These are phyloP conservation scores for Candida pseudoglaebosa DNA, from an alignment of 805 yeast species.

Conservation along the genomic window DNA sequence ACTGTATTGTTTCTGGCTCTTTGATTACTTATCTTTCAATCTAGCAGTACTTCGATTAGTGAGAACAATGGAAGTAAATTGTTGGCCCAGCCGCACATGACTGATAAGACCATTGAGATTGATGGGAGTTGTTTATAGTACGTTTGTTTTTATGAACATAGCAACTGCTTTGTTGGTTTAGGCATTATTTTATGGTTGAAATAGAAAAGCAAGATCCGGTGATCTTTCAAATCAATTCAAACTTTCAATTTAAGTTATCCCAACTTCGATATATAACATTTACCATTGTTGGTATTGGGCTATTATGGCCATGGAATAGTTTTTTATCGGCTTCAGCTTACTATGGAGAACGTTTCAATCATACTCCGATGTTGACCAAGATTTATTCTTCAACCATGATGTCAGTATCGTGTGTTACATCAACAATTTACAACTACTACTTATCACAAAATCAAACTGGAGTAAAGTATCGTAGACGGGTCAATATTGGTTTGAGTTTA, in stretches of 20 bases:
- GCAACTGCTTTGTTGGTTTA: no score
- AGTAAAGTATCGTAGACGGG: conserved; percentile 53
- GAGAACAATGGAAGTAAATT: no score
- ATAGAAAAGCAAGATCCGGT: conserved; percentile 16
- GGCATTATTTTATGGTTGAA: not conserved
- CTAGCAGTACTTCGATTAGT: no score
- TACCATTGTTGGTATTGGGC: conserved; percentile 66
- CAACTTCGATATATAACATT: conserved; percentile 54
- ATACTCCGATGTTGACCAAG: conserved; percentile 47
- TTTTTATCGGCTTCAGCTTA: conserved; percentile 82
- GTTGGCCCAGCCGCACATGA: no score
- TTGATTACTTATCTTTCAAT: no score
- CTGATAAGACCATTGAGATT: no score
- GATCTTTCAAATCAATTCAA: conserved; percentile 10
- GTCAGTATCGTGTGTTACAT: conserved; percentile 74
- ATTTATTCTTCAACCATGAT: conserved; percentile 80
- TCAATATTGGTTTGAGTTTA: conserved; percentile 55
- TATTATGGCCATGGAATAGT: conserved; percentile 97
- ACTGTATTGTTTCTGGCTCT: no score
- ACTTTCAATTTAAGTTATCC: conserved; percentile 17
- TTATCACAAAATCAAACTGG: conserved; percentile 64
- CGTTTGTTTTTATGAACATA: no score
- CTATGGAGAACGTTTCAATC: conserved; percentile 58
- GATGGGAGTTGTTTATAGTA: no score
- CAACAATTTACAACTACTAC: conserved; percentile 54